Evolutionary conservation across 1,284 basidiomycete species (phyloP), one percentile per base, ranked within the genome.

Genomic region (Exobasidium cylindrosporum): DNA sequence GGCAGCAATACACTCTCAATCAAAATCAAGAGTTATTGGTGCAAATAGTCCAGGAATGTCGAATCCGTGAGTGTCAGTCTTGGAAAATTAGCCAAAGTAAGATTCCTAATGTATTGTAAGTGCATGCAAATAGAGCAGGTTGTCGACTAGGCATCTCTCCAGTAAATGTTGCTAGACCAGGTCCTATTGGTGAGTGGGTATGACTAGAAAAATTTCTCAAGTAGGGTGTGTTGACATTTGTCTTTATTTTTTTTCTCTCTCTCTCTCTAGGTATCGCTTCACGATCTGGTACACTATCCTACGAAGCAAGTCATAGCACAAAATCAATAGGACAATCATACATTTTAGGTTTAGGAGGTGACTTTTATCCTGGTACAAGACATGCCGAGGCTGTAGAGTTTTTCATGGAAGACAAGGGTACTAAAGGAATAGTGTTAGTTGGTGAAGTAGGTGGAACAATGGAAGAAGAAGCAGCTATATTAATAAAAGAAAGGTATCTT

Each of bases 281-380:
- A 4, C 54, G 73, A 1, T 69, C 67, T 1, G 73, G 73, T 3
- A 74, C 73, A 13, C 70, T 80, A 21, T 76, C 72, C 11, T 81
- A 74, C 56, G 73, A 74, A 32, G 72, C 72, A 4, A 59, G 63
- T 3, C 64, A 61, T 30, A 65, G 68, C 0, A 72, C 68, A 14
- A 68, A 68, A 47, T 4, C 43, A 0, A 28, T 70, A 6, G 73
- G 73, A 4, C 71, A 74, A 46, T 59, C 57, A 46, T 68, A 70
- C 54, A 66, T 73, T 40, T 60, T 74, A 32, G 73, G 73, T 17
- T 54, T 74, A 4, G 73, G 71, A 23, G 73, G 73, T 0, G 73
- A 74, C 46, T 70, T 72, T 30, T 74, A 73, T 43, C 73, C 73
- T 0, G 73, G 73, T 6, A 81, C 80, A 1, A 60, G 80, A 7